These are phyloP conservation scores for Coniochaeta hoffmannii DNA, from an alignment of 2,329 filamentous ascomycete species.

Conservation along the genomic window DNA sequence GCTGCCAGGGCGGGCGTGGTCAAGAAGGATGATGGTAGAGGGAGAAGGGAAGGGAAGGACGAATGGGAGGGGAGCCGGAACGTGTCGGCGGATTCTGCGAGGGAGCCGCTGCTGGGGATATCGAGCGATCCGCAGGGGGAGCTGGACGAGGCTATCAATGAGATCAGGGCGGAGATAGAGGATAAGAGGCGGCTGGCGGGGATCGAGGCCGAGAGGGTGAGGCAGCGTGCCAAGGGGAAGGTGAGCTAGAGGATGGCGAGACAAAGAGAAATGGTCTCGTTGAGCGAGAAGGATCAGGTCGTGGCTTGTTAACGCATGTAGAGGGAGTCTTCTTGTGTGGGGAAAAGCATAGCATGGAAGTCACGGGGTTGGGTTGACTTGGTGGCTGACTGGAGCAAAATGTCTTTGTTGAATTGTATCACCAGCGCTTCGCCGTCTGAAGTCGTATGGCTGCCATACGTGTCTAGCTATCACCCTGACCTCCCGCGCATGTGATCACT, in stretches of 20 bases:
- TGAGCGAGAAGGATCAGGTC: no score
- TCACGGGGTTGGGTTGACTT: not conserved
- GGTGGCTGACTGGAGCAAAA: not conserved
- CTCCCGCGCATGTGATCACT: no score
- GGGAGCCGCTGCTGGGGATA: constrained; percentile 66
- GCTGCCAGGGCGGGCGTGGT: constrained; percentile 36
- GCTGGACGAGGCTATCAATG: constrained; percentile 68
- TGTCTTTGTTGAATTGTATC: not conserved
- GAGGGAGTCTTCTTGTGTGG: not conserved
- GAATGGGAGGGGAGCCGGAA: constrained; percentile 31
- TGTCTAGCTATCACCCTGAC: no score
- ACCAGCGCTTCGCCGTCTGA: not conserved
- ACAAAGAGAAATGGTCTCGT: not conserved
- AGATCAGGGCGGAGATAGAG: constrained; percentile 68
- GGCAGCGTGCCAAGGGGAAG: constrained; percentile 4
- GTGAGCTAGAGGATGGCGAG: not conserved
- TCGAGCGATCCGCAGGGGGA: constrained; percentile 69
- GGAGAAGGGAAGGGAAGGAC: not conserved
- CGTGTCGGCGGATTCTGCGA: constrained; percentile 50
- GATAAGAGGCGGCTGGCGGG: constrained; percentile 26
- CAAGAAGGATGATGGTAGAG: constrained; percentile 8
- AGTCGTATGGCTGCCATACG: not conserved
- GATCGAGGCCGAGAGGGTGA: constrained; percentile 16
- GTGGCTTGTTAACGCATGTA: not conserved
- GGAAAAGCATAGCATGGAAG: not conserved